These are phyloP conservation scores for Trichomonas vaginalis DNA, from an alignment of 208 protist genomes.

Conservation along the genomic window DNA sequence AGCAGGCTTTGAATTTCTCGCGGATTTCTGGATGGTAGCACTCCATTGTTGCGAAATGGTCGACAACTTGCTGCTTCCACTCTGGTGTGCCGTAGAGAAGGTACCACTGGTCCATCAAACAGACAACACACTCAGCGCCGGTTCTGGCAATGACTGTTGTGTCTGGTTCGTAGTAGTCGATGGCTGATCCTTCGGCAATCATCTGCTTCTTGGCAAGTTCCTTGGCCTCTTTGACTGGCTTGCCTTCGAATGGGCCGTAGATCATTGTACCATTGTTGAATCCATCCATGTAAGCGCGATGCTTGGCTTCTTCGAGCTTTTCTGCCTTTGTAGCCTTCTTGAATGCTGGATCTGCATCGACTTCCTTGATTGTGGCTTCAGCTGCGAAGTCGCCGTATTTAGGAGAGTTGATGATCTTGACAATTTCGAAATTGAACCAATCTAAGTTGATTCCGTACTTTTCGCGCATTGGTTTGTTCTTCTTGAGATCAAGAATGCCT, in stretches of 20 bases:
- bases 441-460: slow-evolving; percentile 61
- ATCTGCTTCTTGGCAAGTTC: slow-evolving; percentile 30
- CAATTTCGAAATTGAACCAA: slow-evolving; percentile 70
- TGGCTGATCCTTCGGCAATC: slow-evolving; percentile 30
- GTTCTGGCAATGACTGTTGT: slow-evolving; percentile 81
- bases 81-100: slow-evolving; percentile 85
- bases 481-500: slow-evolving; percentile 73
- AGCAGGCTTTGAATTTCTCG: slow-evolving; percentile 66
- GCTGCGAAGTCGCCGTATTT: slow-evolving; percentile 39
- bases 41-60: slow-evolving; percentile 66
- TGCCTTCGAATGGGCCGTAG: slow-evolving; percentile 42
- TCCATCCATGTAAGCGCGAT: slow-evolving; percentile 77
- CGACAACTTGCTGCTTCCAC: slow-evolving; percentile 65
- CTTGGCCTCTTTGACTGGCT: slow-evolving; percentile 76
- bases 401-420: slow-evolving; percentile 81
- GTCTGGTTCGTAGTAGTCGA: slow-evolving; percentile 74
- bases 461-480: slow-evolving; percentile 29
- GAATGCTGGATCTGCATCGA: slow-evolving; percentile 59
- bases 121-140: slow-evolving; percentile 96
- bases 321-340: slow-evolving; percentile 74
- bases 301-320: slow-evolving; percentile 84
- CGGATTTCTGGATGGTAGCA: slow-evolving; percentile 66
- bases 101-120: slow-evolving; percentile 89
- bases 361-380: not conserved
- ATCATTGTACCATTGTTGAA: slow-evolving; percentile 88